Percentiles rank a stretch among this genome's conserved stretches.
Evolutionary conservation across 169 alveolate genomes (phyloP).

Genomic region (Neospora caninum): DNA sequence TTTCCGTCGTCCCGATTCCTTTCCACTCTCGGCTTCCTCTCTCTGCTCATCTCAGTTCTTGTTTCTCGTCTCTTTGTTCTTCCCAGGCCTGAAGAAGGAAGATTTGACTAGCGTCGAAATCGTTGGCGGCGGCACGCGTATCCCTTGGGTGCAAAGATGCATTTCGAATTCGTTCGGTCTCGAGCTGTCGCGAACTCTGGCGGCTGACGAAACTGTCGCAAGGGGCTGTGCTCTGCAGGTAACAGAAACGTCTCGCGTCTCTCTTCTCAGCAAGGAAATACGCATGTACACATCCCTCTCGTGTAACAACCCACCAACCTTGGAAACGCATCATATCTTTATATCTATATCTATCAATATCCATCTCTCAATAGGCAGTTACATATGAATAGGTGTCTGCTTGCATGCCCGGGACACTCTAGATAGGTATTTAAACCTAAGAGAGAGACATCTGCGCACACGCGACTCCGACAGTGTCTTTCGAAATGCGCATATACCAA

Average conservation of each 20-base stretch:
- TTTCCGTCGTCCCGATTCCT: too few species aligned
- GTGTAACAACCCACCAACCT: too few species aligned
- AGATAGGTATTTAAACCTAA: too few species aligned
- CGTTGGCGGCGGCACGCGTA: constrained; percentile 97
- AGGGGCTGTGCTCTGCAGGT: constrained; percentile 98
- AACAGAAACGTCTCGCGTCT: background rate
- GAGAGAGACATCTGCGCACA: too few species aligned
- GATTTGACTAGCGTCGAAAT: constrained; percentile 92
- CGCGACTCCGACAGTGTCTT: too few species aligned
- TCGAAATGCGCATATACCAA: background rate
- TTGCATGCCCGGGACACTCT: too few species aligned
- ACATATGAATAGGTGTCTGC: too few species aligned
- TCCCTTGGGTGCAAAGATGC: constrained; percentile 93
- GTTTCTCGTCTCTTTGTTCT: background rate
- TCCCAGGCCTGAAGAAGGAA: constrained; percentile 65
- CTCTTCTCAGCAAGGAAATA: background rate
- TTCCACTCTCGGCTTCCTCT: too few species aligned
- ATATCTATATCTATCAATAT: background rate
- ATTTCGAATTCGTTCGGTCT: constrained; percentile 86
- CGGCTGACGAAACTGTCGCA: constrained; percentile 97
- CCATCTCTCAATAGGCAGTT: too few species aligned
- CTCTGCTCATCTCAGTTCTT: too few species aligned
- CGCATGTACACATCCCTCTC: background rate
- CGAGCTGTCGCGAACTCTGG: constrained; percentile 91
- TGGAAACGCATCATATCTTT: too few species aligned